Evolutionary conservation across 805 yeast genomes (phyloP).

Genomic region (Saccharomycopsis malanga): DNA sequence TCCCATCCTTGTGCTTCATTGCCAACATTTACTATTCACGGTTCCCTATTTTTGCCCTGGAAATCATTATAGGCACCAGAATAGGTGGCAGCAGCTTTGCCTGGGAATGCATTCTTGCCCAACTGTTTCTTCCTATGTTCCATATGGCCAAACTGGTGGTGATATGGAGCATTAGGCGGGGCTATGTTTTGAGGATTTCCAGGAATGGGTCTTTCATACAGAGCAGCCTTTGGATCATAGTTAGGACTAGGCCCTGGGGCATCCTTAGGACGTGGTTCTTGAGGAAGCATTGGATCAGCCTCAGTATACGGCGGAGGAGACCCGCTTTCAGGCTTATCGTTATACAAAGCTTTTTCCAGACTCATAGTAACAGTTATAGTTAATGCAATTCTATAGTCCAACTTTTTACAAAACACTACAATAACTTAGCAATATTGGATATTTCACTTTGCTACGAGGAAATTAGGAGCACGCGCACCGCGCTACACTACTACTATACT

Average conservation of each 20-base stretch:
- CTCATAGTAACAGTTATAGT: too few relatives aligned
- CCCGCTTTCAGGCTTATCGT: too few relatives aligned
- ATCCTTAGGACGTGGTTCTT: background rate
- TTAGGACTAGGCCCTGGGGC: background rate
- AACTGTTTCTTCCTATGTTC: background rate
- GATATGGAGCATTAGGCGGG: background rate
- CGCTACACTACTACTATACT: too few relatives aligned
- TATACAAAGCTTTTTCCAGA: too few relatives aligned
- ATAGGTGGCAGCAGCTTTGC: conserved; percentile 9
- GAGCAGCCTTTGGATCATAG: background rate
- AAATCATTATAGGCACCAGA: background rate
- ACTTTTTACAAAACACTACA: too few relatives aligned
- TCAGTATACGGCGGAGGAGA: background rate
- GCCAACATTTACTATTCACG: too few relatives aligned
- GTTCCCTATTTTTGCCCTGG: conserved; percentile 3
- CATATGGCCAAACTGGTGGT: conserved; percentile 3
- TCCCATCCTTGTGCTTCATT: too few relatives aligned
- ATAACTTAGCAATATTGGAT: too few relatives aligned
- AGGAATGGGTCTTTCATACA: background rate
- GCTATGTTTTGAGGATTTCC: conserved; percentile 7
- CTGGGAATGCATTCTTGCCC: conserved; percentile 5
- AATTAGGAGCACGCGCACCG: too few relatives aligned
- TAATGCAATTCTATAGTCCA: too few relatives aligned
- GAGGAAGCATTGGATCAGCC: background rate
- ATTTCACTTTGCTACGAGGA: too few relatives aligned